Conservation (phyloP, 352 stramenopile species). For the Globisporangium carolinianum region DNA sequence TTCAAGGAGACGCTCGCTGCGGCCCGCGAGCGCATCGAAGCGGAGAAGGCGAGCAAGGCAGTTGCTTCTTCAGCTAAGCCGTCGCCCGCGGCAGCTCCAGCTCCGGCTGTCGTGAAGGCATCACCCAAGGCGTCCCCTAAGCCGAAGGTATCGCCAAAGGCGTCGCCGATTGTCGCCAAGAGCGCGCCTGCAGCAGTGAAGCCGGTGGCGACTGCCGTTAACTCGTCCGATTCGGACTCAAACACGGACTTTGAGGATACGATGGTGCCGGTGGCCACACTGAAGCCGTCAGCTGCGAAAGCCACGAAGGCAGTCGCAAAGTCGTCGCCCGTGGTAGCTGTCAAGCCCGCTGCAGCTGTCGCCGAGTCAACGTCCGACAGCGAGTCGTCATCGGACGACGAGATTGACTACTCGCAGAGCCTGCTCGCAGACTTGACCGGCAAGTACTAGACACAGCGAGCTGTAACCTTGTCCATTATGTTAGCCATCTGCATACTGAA, state of each 20-base stretch:
- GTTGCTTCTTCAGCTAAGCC: conserved; percentile 1
- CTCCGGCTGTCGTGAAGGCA: not conserved
- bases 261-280: not conserved
- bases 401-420: conserved; percentile 69
- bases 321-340: not conserved
- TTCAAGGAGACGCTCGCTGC: conserved; percentile 43
- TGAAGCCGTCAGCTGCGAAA: not conserved
- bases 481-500: not conserved
- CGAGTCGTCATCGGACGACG: conserved; percentile 60
- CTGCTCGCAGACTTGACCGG: conserved; percentile 65
- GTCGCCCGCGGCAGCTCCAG: not conserved
- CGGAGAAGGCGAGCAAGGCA: conserved; percentile 20
- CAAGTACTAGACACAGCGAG: conserved; percentile 24
- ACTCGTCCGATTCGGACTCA: not conserved
- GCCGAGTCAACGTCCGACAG: conserved; percentile 20
- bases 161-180: conserved; percentile 3
- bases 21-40: conserved; percentile 26
- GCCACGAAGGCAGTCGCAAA: conserved; percentile 1
- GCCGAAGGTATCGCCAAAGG: not conserved
- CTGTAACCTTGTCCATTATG: conserved; percentile 3
- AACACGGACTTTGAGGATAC: not conserved
- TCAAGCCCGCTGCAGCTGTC: conserved; percentile 2
- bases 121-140: not conserved
- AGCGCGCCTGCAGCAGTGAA: conserved; percentile 5
- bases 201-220: not conserved